Evolutionary conservation across 441 rosid genomes (phyloP).

Genomic region (Manihot esculenta): DNA sequence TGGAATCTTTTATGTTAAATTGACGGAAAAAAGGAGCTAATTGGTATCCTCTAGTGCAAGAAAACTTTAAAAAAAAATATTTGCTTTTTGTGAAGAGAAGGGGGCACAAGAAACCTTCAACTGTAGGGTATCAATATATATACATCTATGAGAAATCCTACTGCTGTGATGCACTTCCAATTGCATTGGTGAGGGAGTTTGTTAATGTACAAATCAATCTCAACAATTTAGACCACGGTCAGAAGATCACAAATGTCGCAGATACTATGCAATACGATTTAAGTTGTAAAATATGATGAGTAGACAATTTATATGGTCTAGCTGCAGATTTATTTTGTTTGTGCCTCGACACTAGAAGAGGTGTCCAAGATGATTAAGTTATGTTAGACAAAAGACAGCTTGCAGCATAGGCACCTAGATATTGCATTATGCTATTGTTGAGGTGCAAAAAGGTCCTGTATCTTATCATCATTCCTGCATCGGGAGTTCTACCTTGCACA

Average conservation of each 20-base stretch:
- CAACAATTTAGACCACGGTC: background rate
- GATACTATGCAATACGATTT: background rate
- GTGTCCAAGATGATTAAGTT: background rate
- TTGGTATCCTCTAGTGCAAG: too few relatives aligned
- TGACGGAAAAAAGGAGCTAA: background rate
- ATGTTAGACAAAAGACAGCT: background rate
- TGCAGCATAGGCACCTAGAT: background rate
- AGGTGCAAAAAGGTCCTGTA: background rate
- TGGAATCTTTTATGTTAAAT: background rate
- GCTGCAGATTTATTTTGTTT: conserved; percentile 7
- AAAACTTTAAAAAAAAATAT: background rate
- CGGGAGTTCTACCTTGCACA: background rate
- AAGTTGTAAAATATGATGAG: background rate
- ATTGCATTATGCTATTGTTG: conserved; percentile 10
- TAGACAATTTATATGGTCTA: background rate
- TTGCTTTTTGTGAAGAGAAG: background rate
- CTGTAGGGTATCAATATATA: too few relatives aligned
- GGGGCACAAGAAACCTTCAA: too few relatives aligned
- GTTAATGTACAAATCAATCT: background rate
- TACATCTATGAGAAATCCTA: too few relatives aligned
- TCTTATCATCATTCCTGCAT: background rate
- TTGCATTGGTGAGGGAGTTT: background rate
- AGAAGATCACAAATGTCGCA: background rate
- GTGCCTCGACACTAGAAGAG: conserved; percentile 1
- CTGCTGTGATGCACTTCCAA: background rate